Evolutionary conservation across 495 filamentous ascomycete genomes (phyloP), one percentile per base, ranked within the genome.

Genomic region (Bacidia gigantensis): DNA sequence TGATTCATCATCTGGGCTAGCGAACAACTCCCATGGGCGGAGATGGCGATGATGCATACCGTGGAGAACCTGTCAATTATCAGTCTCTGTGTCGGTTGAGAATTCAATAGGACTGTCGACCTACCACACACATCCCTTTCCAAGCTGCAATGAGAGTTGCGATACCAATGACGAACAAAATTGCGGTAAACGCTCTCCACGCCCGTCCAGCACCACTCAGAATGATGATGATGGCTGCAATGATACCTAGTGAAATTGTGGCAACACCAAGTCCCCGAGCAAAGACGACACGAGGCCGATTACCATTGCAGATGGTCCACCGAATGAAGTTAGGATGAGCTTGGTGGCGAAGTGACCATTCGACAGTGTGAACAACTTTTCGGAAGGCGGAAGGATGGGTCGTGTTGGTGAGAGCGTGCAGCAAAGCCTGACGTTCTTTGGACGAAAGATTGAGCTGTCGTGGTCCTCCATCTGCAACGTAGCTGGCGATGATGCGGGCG

Each of bases 281-380:
- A 55, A 87, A 87, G 40, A 71, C 56, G n/a, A 84, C 77, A 20
- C 84, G 78, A 29, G 81, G 67, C 32, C 70, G 72, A 62, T 86
- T 89, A 54, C 82, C 82, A 66, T 89, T 89, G 69, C 79, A 83
- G 65, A 87, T 85, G 50, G 73, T 76, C 84, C 84, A 87, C 49
- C 82, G 76, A 56, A 89, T 75, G 69, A 89, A 89, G 65, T 88
- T 89, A 41, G 83, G 84, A 55, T 88, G 84, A 0, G 82, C 73
- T 60, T 87, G 83, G 47, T 71, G 69, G 17, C 84, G 79, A 17
- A 89, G 76, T 5, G 74, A 66, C 56, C 70, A 72, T 61, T 88
- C 84, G 26, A 82, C 72, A n/a, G 65, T 72, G 18, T 61, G 69
- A n/a, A 64, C 63, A 32, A 83, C 67, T 22, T 63, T 51, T 40